Conservation (phyloP, 306 rosid genomes). For the Inga oerstediana region DNA sequence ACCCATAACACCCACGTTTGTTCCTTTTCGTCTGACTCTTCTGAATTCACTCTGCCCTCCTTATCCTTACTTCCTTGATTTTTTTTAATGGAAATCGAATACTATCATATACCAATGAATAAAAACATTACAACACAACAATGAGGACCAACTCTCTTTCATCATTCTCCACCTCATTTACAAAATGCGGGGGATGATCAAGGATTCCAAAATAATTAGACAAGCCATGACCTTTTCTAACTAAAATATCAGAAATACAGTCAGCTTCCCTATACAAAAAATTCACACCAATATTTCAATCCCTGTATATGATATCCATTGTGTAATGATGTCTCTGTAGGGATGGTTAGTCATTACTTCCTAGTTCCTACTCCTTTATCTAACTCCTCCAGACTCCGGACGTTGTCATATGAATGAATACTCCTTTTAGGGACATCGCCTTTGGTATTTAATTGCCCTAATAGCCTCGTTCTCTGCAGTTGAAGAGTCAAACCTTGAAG, state of each 20-base stretch:
- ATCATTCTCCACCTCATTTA: too few species aligned
- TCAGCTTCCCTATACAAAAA: neutral
- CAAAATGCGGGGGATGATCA: too few species aligned
- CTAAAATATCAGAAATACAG: neutral
- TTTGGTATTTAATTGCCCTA: neutral
- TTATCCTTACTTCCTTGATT: slow-evolving; percentile 18
- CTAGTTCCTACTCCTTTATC: neutral
- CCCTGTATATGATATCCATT: neutral
- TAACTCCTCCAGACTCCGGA: neutral
- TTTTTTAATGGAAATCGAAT: neutral
- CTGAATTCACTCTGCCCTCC: slow-evolving; percentile 22
- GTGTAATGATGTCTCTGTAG: neutral
- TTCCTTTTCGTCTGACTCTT: slow-evolving; percentile 44
- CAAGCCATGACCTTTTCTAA: too few species aligned
- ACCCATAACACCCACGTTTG: slow-evolving; percentile 32
- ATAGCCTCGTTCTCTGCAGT: neutral
- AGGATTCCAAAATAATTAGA: too few species aligned
- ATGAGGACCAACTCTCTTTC: too few species aligned
- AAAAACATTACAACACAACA: neutral
- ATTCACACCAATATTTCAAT: neutral
- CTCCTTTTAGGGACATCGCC: neutral
- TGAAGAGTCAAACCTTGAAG: slow-evolving; percentile 51
- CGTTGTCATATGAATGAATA: neutral
- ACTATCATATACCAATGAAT: neutral
- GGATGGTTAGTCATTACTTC: neutral